Percentiles rank a stretch among this genome's conserved stretches.
Conservation (phyloP, 805 yeast genomes). For the Cyberlindnera petersonii region DNA sequence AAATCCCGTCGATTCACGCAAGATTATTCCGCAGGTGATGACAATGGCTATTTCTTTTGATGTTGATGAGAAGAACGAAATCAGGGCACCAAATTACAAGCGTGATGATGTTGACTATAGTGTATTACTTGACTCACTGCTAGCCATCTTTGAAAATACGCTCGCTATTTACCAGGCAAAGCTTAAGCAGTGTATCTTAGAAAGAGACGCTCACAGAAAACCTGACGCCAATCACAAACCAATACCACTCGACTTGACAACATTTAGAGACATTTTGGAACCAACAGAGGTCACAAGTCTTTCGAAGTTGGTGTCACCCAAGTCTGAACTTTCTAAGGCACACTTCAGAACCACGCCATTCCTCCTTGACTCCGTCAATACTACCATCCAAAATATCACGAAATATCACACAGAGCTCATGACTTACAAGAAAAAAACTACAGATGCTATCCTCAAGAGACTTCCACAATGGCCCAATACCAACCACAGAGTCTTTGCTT, state of each 20-base stretch:
- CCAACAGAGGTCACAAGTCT: conserved; percentile 34
- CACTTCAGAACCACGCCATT: conserved; percentile 30
- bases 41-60: conserved; percentile 21
- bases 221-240: conserved; percentile 30
- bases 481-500: conserved; percentile 44
- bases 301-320: conserved; percentile 29
- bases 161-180: conserved; percentile 28
- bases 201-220: conserved; percentile 30
- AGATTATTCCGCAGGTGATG: conserved; percentile 9
- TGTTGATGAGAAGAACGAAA: conserved; percentile 21
- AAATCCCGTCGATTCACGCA: conserved; percentile 6
- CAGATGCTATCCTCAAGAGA: conserved; percentile 26
- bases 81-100: conserved; percentile 2
- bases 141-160: conserved; percentile 28
- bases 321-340: conserved; percentile 25
- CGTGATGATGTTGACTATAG: conserved; percentile 6
- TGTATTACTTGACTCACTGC: conserved; percentile 8
- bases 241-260: conserved; percentile 25
- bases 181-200: conserved; percentile 28
- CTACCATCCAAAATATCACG: conserved; percentile 19
- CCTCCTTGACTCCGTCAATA: conserved; percentile 25
- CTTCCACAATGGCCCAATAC: conserved; percentile 37
- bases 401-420: conserved; percentile 27
- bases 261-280: conserved; percentile 31
- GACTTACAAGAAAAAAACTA: conserved; percentile 23